Evolutionary conservation across 371 early-diverging fungal genomes (phyloP).

Genomic region (Circinella umbellata): DNA sequence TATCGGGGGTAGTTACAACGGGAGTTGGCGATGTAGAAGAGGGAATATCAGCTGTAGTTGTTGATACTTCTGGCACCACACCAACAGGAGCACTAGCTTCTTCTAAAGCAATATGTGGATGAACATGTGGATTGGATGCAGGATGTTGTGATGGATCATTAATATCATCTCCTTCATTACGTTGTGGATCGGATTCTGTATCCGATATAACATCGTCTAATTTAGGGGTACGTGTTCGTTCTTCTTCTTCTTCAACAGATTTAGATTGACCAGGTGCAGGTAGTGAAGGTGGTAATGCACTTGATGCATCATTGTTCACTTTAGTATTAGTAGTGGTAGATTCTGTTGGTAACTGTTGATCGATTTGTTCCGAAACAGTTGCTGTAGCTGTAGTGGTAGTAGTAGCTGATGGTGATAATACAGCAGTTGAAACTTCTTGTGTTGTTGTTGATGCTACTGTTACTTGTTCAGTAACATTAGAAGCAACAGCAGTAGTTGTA

Average conservation of each 20-base stretch:
- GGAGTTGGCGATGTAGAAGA: not conserved
- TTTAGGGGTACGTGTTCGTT: slow-evolving; percentile 47
- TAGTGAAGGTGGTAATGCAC: slow-evolving; percentile 14
- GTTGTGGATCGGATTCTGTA: slow-evolving; percentile 32
- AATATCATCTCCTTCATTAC: slow-evolving; percentile 35
- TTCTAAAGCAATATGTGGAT: slow-evolving; percentile 22
- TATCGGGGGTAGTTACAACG: not conserved
- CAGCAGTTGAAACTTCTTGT: not conserved
- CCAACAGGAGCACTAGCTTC: not conserved
- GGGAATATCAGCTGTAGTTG: not conserved
- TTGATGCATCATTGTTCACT: too few relatives aligned
- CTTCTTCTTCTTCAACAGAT: slow-evolving; percentile 30
- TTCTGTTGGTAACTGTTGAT: not conserved
- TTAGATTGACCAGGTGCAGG: slow-evolving; percentile 9
- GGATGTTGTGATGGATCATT: slow-evolving; percentile 50
- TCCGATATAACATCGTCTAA: slow-evolving; percentile 48
- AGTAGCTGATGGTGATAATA: slow-evolving; percentile 5
- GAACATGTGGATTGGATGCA: slow-evolving; percentile 48
- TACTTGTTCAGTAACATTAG: too few relatives aligned
- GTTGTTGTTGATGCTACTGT: too few relatives aligned
- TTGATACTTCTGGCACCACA: not conserved
- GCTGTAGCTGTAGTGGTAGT: not conserved
- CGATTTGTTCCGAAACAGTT: not conserved
- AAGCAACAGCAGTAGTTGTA: too few relatives aligned
- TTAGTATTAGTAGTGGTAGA: too few relatives aligned